phyloP scores from a whole-genome alignment of 129 eudicot species.

The Tanacetum coccineum region DNA sequence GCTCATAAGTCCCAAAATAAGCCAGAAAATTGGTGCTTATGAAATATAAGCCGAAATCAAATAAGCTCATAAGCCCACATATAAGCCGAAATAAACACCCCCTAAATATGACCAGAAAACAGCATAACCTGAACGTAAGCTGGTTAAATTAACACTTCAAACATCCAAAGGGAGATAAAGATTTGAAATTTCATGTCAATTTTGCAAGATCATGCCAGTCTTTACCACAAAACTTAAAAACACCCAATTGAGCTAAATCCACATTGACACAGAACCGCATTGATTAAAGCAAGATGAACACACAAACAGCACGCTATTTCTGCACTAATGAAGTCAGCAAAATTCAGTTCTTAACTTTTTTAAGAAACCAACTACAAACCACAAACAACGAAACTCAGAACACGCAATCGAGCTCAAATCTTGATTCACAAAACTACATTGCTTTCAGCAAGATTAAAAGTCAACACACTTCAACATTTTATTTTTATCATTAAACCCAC shows the following conservation, averaged over 20 bases:
- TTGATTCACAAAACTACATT: background rate
- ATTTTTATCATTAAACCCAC: no score
- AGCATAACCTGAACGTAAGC: background rate
- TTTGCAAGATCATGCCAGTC: slow-evolving; percentile 2
- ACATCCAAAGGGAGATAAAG: slow-evolving; percentile 10
- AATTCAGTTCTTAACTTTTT: background rate
- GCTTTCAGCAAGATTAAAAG: background rate
- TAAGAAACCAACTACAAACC: background rate
- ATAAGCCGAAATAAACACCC: no score
- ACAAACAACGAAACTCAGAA: background rate
- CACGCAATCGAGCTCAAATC: background rate
- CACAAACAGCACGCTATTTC: no score
- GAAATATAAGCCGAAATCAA: no score
- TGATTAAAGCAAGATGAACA: background rate
- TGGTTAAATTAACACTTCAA: background rate
- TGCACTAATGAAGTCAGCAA: background rate
- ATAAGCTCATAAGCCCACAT: no score
- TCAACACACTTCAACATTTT: no score
- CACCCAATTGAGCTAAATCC: slow-evolving; percentile 7
- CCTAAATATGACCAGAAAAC: slow-evolving; percentile 2
- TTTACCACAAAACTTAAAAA: slow-evolving; percentile 11
- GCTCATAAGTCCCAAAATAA: no score
- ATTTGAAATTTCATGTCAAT: background rate
- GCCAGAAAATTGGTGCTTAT: no score
- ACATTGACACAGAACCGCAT: background rate